These are phyloP conservation scores for Amanita muscaria DNA, from an alignment of 768 basidiomycete genomes.

Conservation along the genomic window DNA sequence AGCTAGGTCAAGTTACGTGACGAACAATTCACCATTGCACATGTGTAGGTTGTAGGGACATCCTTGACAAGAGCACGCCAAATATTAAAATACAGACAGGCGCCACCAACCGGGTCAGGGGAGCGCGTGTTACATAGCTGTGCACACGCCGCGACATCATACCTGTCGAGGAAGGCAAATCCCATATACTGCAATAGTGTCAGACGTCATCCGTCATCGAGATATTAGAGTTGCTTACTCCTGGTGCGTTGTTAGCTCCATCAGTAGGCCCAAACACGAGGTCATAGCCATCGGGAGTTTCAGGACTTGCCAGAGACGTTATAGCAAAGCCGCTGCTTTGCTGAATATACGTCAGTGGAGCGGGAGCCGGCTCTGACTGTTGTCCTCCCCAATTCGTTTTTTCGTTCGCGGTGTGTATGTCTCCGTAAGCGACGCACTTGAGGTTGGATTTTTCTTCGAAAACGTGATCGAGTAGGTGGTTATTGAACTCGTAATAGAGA, in stretches of 20 bases:
- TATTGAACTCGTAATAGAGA: conserved; percentile 42
- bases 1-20: background rate
- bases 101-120: conserved; percentile 33
- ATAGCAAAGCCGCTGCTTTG: conserved; percentile 34
- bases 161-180: conserved; percentile 40
- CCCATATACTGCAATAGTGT: conserved; percentile 35
- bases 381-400: conserved; percentile 40
- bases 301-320: conserved; percentile 29
- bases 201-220: background rate
- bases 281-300: conserved; percentile 25
- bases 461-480: conserved; percentile 17
- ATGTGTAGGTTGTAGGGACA: conserved; percentile 39
- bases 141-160: conserved; percentile 40
- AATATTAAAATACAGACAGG: conserved; percentile 45
- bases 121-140: conserved; percentile 35
- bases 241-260: conserved; percentile 39
- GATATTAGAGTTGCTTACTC: conserved; percentile 20
- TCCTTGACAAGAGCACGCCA: conserved; percentile 41
- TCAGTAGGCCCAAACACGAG: conserved; percentile 35
- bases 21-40: conserved; percentile 31
- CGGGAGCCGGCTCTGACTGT: conserved; percentile 26
- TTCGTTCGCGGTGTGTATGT: conserved; percentile 34
- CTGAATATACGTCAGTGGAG: conserved; percentile 33
- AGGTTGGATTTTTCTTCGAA: conserved; percentile 30
- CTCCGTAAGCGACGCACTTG: conserved; percentile 39